A percentile compares a stretch with the other conserved stretches of the same genome.
These are phyloP conservation scores for Juncus effusus DNA, from an alignment of 176 grass and related monocot genomes.

Conservation along the genomic window DNA sequence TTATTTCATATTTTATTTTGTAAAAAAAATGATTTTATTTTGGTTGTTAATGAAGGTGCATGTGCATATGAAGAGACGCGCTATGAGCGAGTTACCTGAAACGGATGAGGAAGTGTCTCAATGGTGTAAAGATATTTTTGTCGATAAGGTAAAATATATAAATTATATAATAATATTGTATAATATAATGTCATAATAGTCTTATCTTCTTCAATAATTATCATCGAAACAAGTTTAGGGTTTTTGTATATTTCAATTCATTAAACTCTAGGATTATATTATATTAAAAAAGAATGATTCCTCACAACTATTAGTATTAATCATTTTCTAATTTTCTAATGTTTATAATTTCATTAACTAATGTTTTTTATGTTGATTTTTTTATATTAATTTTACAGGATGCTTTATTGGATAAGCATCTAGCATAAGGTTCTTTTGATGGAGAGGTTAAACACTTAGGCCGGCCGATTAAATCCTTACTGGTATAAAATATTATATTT, in stretches of 20 bases:
- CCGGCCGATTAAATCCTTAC: constrained; percentile 75
- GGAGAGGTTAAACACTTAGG: no score
- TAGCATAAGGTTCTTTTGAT: constrained; percentile 56
- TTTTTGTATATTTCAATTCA: neutral
- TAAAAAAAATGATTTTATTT: neutral
- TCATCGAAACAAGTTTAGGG: no score
- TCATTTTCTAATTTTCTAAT: neutral
- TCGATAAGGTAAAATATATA: constrained; percentile 54
- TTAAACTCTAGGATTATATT: neutral
- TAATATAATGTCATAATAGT: no score
- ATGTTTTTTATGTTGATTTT: neutral
- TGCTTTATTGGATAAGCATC: constrained; percentile 72
- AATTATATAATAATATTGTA: no score
- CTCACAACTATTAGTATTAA: neutral
- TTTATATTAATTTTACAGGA: constrained; percentile 44
- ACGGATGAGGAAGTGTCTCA: constrained; percentile 76
- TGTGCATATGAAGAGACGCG: constrained; percentile 80
- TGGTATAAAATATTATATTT: constrained; percentile 47
- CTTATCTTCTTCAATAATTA: no score
- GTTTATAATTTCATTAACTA: constrained; percentile 8
- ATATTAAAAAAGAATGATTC: neutral
- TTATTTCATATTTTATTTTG: neutral
- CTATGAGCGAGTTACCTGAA: constrained; percentile 74
- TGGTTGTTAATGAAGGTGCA: constrained; percentile 52
- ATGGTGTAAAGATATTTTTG: constrained; percentile 88